Evolutionary conservation across 2,329 filamentous ascomycete species (phyloP).

Genomic region (Pseudogymnoascus sp.): DNA sequence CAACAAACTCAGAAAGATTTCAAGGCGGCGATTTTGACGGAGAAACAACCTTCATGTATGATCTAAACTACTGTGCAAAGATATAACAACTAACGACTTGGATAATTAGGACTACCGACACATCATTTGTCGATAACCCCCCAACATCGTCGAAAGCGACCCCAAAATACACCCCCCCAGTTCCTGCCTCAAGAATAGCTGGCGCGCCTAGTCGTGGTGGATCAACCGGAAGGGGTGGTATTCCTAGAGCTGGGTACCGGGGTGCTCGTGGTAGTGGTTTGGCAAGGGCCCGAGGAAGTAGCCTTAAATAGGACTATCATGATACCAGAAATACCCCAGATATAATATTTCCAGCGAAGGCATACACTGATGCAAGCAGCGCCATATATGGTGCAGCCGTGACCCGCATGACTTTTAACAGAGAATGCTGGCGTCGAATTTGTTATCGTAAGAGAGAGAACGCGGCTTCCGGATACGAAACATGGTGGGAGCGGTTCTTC

Average conservation of each 20-base stretch:
- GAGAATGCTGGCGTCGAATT: not conserved
- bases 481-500: not conserved
- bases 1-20: constrained; percentile 31
- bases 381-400: not conserved
- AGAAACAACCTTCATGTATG: constrained; percentile 81
- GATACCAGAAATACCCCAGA: constrained; percentile 6
- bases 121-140: constrained; percentile 83
- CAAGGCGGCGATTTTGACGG: constrained; percentile 40
- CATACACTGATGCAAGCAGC: not conserved
- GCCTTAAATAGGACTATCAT: constrained; percentile 16
- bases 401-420: not conserved
- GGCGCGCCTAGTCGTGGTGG: constrained; percentile 21
- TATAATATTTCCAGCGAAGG: not conserved
- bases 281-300: constrained; percentile 24
- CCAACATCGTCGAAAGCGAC: constrained; percentile 45
- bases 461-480: not conserved
- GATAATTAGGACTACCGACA: constrained; percentile 70
- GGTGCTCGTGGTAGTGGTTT: constrained; percentile 17
- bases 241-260: not conserved
- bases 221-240: constrained; percentile 21
- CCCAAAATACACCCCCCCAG: constrained; percentile 32
- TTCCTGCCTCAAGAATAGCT: constrained; percentile 24
- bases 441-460: not conserved
- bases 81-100: not conserved
- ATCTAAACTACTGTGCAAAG: constrained; percentile 15